phyloP scores from a whole-genome alignment of 192 early-diverging fungal species.

The Chytriomyces confervae region DNA sequence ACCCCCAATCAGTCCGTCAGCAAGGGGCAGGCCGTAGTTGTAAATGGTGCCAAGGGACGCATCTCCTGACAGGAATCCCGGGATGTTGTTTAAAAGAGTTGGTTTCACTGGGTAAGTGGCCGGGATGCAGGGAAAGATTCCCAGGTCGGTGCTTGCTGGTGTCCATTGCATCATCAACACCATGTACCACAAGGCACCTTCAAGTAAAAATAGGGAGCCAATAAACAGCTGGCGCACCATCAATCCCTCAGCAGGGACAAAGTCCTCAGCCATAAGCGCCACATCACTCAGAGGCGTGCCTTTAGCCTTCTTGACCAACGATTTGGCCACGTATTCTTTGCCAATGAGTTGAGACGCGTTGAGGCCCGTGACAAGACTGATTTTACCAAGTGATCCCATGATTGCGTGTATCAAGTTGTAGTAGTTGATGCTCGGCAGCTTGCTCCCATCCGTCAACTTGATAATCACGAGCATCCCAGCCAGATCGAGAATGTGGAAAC shows the following conservation, averaged over 20 bases:
- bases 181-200: conserved; percentile 18
- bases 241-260: conserved; percentile 6
- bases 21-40: conserved; percentile 31
- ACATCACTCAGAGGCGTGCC: not conserved
- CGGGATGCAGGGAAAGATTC: conserved; percentile 19
- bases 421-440: conserved; percentile 12
- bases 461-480: not conserved
- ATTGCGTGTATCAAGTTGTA: conserved; percentile 31
- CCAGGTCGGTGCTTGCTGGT: not conserved
- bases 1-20: conserved; percentile 33
- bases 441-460: not conserved
- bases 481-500: conserved; percentile 1
- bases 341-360: conserved; percentile 13
- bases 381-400: conserved; percentile 27
- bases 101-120: not conserved
- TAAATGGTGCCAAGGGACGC: conserved; percentile 4
- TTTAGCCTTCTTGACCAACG: conserved; percentile 5
- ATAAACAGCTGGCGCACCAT: not conserved
- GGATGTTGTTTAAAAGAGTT: not conserved
- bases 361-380: conserved; percentile 9
- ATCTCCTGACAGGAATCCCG: conserved; percentile 3
- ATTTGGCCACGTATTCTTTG: conserved; percentile 26
- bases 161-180: conserved; percentile 18
- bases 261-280: not conserved
- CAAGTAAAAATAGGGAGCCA: conserved; percentile 3